A percentile compares a stretch with the other conserved stretches of the same genome.
phyloP scores from a whole-genome alignment of 2,329 filamentous ascomycete genomes.

The Sclerotinia minor region DNA sequence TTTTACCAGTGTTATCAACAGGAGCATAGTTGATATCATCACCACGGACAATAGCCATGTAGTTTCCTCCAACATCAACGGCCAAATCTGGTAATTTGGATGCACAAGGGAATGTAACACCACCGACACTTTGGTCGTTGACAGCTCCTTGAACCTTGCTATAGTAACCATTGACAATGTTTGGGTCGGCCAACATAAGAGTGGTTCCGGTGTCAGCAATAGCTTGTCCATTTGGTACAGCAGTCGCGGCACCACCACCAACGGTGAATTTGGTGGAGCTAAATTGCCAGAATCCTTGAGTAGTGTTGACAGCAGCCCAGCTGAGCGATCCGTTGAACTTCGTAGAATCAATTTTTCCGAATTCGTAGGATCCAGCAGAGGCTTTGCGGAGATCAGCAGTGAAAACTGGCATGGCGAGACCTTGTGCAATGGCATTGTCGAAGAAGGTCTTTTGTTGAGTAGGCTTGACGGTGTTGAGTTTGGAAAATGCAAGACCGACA shows the following conservation, averaged over 20 bases:
- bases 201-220: slow-evolving; percentile 49
- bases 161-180: slow-evolving; percentile 47
- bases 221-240: slow-evolving; percentile 56
- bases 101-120: slow-evolving; percentile 45
- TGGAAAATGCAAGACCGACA: slow-evolving; percentile 57
- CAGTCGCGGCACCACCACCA: slow-evolving; percentile 53
- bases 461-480: slow-evolving; percentile 43
- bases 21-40: slow-evolving; percentile 54
- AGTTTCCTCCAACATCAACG: slow-evolving; percentile 44
- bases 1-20: slow-evolving; percentile 47
- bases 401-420: slow-evolving; percentile 56
- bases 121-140: slow-evolving; percentile 42
- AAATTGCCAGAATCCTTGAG: slow-evolving; percentile 58
- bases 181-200: slow-evolving; percentile 44
- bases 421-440: slow-evolving; percentile 38
- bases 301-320: slow-evolving; percentile 52
- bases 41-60: slow-evolving; percentile 49
- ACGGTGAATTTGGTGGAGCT: slow-evolving; percentile 52
- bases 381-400: slow-evolving; percentile 55
- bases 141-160: slow-evolving; percentile 43
- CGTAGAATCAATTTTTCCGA: slow-evolving; percentile 55
- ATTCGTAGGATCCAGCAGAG: slow-evolving; percentile 53
- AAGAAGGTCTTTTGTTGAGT: slow-evolving; percentile 43
- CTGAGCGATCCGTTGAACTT: slow-evolving; percentile 56
- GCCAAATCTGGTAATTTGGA: slow-evolving; percentile 42